phyloP scores from a whole-genome alignment of 2,329 filamentous ascomycete genomes.

The Teratosphaeria gauchensis region DNA sequence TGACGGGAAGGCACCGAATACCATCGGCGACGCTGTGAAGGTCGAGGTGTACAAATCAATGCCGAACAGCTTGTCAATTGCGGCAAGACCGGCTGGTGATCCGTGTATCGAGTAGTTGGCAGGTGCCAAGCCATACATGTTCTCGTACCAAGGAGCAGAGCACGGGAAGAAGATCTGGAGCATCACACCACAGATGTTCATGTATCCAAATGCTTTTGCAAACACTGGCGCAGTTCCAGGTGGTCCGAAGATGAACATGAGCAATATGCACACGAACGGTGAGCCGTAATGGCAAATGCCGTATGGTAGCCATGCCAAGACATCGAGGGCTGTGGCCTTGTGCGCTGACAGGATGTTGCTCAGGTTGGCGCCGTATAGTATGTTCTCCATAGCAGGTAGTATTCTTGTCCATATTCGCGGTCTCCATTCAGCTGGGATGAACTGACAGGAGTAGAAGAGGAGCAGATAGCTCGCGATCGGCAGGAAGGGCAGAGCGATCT shows the following conservation, averaged over 20 bases:
- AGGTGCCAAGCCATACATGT: constrained; percentile 78
- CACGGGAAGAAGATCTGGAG: constrained; percentile 89
- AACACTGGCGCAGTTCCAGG: constrained; percentile 79
- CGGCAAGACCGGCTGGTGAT: constrained; percentile 78
- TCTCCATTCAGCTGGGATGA: constrained; percentile 79
- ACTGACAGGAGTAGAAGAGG: constrained; percentile 87
- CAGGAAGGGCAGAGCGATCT: constrained; percentile 83
- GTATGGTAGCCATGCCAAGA: constrained; percentile 89
- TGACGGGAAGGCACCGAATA: constrained; percentile 91
- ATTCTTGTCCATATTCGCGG: constrained; percentile 94
- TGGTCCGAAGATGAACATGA: constrained; percentile 82
- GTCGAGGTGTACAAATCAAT: constrained; percentile 87
- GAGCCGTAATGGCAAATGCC: constrained; percentile 83
- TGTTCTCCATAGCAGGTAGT: constrained; percentile 87
- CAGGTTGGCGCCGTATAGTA: constrained; percentile 88
- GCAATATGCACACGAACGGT: constrained; percentile 64
- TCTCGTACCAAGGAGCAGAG: constrained; percentile 95
- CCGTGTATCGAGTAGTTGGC: constrained; percentile 88
- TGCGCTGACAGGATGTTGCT: constrained; percentile 92
- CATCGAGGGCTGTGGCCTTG: constrained; percentile 70
- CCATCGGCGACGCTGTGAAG: constrained; percentile 81
- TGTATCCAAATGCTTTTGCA: constrained; percentile 80
- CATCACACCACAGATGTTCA: constrained; percentile 78
- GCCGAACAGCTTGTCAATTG: constrained; percentile 82
- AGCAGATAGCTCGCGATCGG: constrained; percentile 79